Base-by-base conservation (phyloP, 1,139 yeast genomes). In the Saccharomyces hybrid region DNA sequence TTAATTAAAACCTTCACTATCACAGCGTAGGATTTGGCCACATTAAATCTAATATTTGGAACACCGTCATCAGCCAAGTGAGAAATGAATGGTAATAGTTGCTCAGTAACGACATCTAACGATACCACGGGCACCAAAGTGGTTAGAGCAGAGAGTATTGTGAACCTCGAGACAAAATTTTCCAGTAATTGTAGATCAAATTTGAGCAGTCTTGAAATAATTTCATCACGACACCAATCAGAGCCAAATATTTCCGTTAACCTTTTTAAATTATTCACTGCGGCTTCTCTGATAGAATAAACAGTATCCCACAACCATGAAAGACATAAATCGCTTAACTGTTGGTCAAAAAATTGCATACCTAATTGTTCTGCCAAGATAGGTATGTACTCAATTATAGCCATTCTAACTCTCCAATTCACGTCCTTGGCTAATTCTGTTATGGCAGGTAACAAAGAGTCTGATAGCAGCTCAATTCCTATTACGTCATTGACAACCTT, bases 271-370 rank as follows among this genome's bases (percentile, higher is more conserved):
- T 91, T 95, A 57, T 78, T 74, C 38, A 95, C 96, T 0, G 98
- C 98, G 13, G 99, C 99, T 64, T 90, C 96, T 72, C 99, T 83
- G 60, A 95, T 91, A 6, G 98, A 93, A 73, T 83, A 93, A 47
- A 95, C 99, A 16, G 95, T 88, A 73, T 95, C 99, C 96, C 98
- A 91, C 62, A 95, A 78, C 98, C 99, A 95, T 25, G 93, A 87
- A 82, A 95, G 82, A 68, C 97, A 95, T 63, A 95, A 77, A 51
- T 88, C 84, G 59, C 95, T 91, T 63, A 95, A 77, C 66, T 93
- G 96, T 67, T 88, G 86, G 71, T 93, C 95, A 73, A 95, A 95
- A 69, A 93, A 90, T 25, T 89, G 84, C 56, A 87, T 93, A 38
- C 99, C 99, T 60, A 95, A 77, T 72, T 95, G 99, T 65, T 88